Evolutionary conservation across 2,329 filamentous ascomycete genomes (phyloP).

Genomic region (Teratosphaeria gauchensis): DNA sequence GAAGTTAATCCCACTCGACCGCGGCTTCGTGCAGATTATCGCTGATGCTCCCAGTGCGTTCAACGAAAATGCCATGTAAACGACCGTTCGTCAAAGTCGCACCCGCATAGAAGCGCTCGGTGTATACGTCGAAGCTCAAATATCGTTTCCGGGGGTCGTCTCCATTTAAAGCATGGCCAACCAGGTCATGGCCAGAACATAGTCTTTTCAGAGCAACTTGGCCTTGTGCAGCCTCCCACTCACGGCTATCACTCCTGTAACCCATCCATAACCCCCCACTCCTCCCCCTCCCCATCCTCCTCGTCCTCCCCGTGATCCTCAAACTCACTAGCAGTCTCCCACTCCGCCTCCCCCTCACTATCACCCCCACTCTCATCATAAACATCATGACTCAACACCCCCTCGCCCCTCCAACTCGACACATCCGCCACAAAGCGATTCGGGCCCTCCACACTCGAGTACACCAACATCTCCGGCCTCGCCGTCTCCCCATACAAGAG

Average conservation of each 20-base stretch:
- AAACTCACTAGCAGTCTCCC: not conserved
- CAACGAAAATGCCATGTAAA: no score
- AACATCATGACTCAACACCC: not conserved
- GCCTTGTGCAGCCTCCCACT: not conserved
- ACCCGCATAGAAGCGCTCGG: no score
- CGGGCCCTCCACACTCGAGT: not conserved
- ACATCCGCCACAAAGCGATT: not conserved
- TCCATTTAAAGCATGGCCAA: no score
- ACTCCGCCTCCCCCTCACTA: not conserved
- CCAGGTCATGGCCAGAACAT: not conserved
- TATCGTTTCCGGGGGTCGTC: no score
- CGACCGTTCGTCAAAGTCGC: no score
- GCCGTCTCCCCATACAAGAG: constrained; percentile 1
- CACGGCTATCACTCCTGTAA: not conserved
- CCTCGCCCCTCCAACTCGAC: not conserved
- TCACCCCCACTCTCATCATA: not conserved
- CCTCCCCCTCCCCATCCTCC: not conserved
- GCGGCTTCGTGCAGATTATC: no score
- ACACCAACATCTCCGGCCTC: not conserved
- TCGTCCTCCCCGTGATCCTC: not conserved
- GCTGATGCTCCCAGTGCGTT: no score
- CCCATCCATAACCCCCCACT: not conserved
- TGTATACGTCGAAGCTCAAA: no score
- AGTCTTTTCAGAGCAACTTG: not conserved
- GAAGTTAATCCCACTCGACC: no score